Evolutionary conservation across 116 monocot genomes (phyloP), one percentile per base, ranked within the genome.

Genomic region (Cymodocea nodosa): DNA sequence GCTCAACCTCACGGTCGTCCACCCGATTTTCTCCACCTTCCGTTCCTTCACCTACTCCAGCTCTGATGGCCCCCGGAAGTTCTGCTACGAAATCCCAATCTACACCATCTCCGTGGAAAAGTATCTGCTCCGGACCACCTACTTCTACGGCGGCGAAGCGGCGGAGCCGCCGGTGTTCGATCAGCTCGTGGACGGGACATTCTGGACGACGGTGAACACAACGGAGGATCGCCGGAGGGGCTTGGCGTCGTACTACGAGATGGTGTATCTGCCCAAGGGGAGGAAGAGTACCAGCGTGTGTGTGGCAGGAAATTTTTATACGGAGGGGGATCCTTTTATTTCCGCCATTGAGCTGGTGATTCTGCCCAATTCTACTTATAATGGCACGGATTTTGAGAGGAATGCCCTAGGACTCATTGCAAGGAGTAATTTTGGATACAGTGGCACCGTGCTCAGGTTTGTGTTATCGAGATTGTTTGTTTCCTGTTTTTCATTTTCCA

Each of bases 131-230:
- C 89, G 85, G 62, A 72, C 82, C 51, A 85, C 82, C 37, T 89
- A 70, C 74, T 89, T 78, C 67, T 84, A 75, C 63, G 85, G 73
- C 44, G 44, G 44, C 9, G 30, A 30, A 36, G 70, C 61, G 14
- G 52, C 54, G 39, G 51, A 52, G 35, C 84, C 87, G 16, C 95
- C 85, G 48, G 82, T 87, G 20, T 95, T 95, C 62, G 95, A 90
- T 56, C 85, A 73, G 76, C 65, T 78, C 36, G 85, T 95, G 15
- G 95, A 95, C 48, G 95, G 86, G 15, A 85, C 83, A 13, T 70
- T 90, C 58, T 95, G 87, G 90, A 82, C 85, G 5, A 68, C 76
- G 35, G 90, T 95, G 19, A 85, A 95, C 68, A 95, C 90, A 15
- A 80, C 90, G 23, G 81, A 66, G 6, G 95, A 90, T 65, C 75